Conservation (phyloP, 2,329 filamentous ascomycete genomes). For the Fusarium setosum region DNA sequence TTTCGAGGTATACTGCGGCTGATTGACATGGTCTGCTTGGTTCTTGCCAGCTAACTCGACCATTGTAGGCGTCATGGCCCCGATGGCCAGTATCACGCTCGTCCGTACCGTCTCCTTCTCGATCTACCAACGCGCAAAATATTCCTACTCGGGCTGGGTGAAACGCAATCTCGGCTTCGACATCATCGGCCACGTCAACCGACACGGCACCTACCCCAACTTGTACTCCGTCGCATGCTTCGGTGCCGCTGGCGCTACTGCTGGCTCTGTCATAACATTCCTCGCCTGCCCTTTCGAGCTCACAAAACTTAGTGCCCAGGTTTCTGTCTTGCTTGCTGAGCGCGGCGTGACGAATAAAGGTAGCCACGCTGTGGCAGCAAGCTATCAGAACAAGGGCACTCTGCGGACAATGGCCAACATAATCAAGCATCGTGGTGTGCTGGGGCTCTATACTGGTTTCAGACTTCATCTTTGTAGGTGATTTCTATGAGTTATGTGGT, state of each 20-base stretch:
- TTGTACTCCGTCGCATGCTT: conserved; percentile 81
- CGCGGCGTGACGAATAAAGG: conserved; percentile 51
- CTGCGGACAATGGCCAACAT: conserved; percentile 82
- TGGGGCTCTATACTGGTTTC: conserved; percentile 84
- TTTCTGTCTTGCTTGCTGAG: conserved; percentile 79
- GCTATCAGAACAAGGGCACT: conserved; percentile 83
- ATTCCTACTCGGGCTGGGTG: conserved; percentile 77
- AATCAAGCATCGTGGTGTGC: conserved; percentile 76
- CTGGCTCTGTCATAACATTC: conserved; percentile 82
- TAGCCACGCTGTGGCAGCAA: conserved; percentile 70
- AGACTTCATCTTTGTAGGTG: conserved; percentile 79
- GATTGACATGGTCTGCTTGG: conserved; percentile 4
- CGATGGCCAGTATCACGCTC: conserved; percentile 82
- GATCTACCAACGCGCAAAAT: conserved; percentile 82
- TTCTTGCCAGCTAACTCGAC: conserved; percentile 20
- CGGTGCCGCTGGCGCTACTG: conserved; percentile 80
- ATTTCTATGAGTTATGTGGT: not conserved
- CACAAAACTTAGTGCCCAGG: conserved; percentile 89
- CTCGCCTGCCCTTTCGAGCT: conserved; percentile 90
- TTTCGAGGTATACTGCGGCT: conserved; percentile 74
- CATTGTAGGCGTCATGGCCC: conserved; percentile 75
- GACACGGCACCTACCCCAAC: conserved; percentile 76
- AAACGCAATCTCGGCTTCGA: conserved; percentile 74
- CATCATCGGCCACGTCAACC: conserved; percentile 79
- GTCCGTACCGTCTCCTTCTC: conserved; percentile 84